Percentiles rank a stretch among this genome's conserved stretches.
Evolutionary conservation across 768 basidiomycete species (phyloP).

Genomic region (Trametes cinnabarina): DNA sequence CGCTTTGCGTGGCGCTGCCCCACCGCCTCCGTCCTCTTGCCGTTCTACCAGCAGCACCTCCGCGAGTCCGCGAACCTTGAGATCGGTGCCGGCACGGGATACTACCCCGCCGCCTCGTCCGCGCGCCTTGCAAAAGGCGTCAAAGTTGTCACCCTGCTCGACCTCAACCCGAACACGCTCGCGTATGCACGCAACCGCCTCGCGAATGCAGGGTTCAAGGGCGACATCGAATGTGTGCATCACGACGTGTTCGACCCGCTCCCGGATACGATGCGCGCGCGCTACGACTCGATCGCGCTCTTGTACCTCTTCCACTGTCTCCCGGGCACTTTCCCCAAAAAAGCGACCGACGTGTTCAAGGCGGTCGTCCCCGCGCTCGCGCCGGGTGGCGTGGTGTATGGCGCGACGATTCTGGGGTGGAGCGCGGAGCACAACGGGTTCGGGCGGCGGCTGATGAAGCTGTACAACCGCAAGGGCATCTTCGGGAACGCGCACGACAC

Average conservation of each 20-base stretch:
- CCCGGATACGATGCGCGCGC: not conserved
- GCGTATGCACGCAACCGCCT: slow-evolving; percentile 3
- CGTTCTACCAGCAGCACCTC: slow-evolving; percentile 18
- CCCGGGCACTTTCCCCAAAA: too few species aligned
- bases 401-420: slow-evolving; percentile 19
- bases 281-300: slow-evolving; percentile 17
- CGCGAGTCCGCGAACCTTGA: slow-evolving; percentile 14
- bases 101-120: slow-evolving; percentile 11
- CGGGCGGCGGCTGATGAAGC: slow-evolving; percentile 1
- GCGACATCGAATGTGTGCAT: not conserved
- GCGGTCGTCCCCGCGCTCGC: not conserved
- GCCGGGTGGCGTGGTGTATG: slow-evolving; percentile 17
- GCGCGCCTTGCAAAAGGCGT: not conserved
- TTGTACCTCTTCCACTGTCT: slow-evolving; percentile 23
- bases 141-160: too few species aligned
- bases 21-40: slow-evolving; percentile 12
- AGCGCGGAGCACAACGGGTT: slow-evolving; percentile 13
- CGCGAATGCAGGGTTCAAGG: slow-evolving; percentile 4
- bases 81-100: slow-evolving; percentile 23
- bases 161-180: slow-evolving; percentile 1
- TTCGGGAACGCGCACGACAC: slow-evolving; percentile 6
- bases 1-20: slow-evolving; percentile 14
- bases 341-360: not conserved
- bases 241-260: slow-evolving; percentile 17
- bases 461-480: slow-evolving; percentile 14